Evolutionary conservation across 208 protist species (phyloP).

Genomic region (Leishmania martiniquensis): DNA sequence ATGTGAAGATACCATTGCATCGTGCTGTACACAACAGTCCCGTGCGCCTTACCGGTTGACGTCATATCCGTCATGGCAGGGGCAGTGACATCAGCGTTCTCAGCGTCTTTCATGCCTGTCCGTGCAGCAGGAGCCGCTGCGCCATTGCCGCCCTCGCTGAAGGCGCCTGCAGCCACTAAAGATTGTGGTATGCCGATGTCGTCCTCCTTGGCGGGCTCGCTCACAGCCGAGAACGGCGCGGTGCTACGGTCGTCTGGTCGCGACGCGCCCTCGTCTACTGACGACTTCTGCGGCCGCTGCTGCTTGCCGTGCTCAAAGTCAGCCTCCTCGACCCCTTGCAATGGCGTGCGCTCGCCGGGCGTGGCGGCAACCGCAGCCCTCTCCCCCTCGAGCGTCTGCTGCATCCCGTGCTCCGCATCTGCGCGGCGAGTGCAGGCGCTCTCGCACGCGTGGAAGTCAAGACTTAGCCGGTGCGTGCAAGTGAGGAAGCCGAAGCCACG

Average conservation of each 20-base stretch:
- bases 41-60: constrained; percentile 20
- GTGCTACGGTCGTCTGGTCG: neutral
- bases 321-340: neutral
- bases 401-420: constrained; percentile 15
- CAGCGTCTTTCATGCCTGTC: neutral
- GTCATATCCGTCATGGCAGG: neutral
- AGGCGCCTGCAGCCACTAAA: neutral
- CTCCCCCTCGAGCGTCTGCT: constrained; percentile 14
- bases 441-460: constrained; percentile 30
- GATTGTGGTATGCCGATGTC: neutral
- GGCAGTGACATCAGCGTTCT: neutral
- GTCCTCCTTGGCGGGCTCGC: neutral
- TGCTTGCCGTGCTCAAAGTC: neutral
- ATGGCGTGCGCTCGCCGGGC: neutral
- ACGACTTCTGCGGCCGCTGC: neutral
- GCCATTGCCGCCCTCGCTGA: neutral
- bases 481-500: constrained; percentile 79
- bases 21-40: constrained; percentile 37
- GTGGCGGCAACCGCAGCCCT: constrained; percentile 9
- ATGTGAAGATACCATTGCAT: constrained; percentile 51
- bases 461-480: constrained; percentile 39
- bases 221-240: neutral
- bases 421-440: constrained; percentile 21
- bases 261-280: neutral
- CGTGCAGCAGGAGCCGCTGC: neutral